A percentile compares a stretch with the other conserved stretches of the same genome.
These are phyloP conservation scores for Fusarium ramigenum DNA, from an alignment of 2,329 filamentous ascomycete species.

Conservation along the genomic window DNA sequence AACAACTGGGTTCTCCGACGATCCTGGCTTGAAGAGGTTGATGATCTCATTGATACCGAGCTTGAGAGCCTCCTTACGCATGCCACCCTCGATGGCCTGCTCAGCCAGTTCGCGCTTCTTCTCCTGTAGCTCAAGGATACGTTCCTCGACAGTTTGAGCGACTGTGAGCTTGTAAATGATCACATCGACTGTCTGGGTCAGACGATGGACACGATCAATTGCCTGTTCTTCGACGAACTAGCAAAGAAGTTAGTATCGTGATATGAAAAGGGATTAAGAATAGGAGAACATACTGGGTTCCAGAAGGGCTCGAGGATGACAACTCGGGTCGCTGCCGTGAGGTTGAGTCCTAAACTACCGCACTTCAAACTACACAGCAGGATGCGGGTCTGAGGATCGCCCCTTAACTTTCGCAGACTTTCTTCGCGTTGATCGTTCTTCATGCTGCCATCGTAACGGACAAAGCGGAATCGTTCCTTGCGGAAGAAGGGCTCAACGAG, in stretches of 20 bases:
- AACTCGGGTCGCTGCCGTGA: constrained; percentile 92
- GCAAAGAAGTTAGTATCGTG: constrained; percentile 11
- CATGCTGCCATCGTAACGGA: constrained; percentile 96
- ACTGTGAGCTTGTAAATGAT: constrained; percentile 95
- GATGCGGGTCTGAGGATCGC: constrained; percentile 78
- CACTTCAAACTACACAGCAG: constrained; percentile 94
- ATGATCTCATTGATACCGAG: constrained; percentile 93
- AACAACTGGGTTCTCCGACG: constrained; percentile 29
- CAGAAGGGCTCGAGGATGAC: constrained; percentile 98
- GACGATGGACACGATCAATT: constrained; percentile 97
- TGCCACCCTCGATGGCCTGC: constrained; percentile 85
- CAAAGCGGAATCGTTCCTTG: constrained; percentile 77
- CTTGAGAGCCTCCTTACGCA: constrained; percentile 79
- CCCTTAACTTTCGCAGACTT: constrained; percentile 79
- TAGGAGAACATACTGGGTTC: constrained; percentile 77
- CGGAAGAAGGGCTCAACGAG: constrained; percentile 91
- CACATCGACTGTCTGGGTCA: constrained; percentile 95
- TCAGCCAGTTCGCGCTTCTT: constrained; percentile 93
- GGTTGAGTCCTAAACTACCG: constrained; percentile 89
- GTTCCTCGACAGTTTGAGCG: constrained; percentile 85
- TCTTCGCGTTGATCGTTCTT: constrained; percentile 91
- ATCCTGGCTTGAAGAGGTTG: constrained; percentile 81
- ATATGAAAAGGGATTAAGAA: background rate
- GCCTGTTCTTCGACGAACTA: constrained; percentile 98
- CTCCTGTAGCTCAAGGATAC: constrained; percentile 93